phyloP scores from a whole-genome alignment of 2,329 filamentous ascomycete species.

The Ophiostoma pallidulum region DNA sequence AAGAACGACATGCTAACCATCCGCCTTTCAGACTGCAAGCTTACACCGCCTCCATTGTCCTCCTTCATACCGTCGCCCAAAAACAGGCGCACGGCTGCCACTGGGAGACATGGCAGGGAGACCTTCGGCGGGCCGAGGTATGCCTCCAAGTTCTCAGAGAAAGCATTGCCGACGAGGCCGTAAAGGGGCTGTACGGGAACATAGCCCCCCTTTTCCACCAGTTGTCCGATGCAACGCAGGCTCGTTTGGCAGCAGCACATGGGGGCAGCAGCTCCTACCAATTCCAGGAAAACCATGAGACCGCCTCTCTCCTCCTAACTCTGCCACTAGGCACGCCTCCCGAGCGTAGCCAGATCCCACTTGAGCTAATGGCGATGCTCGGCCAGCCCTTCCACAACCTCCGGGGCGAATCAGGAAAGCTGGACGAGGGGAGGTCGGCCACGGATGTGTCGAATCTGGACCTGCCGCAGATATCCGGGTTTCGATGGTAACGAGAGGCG shows the following conservation, averaged over 20 bases:
- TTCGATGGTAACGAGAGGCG: background rate
- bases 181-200: slow-evolving; percentile 11
- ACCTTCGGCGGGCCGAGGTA: slow-evolving; percentile 19
- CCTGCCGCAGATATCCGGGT: slow-evolving; percentile 4
- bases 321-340: slow-evolving; percentile 3
- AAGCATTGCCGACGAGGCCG: slow-evolving; percentile 9
- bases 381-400: slow-evolving; percentile 14
- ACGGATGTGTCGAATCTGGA: background rate
- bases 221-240: slow-evolving; percentile 1
- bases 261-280: too few species aligned
- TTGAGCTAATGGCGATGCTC: slow-evolving; percentile 13
- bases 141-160: slow-evolving; percentile 19
- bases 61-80: slow-evolving; percentile 24
- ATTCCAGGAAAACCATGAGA: background rate
- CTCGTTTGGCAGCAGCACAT: background rate
- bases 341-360: slow-evolving; percentile 1
- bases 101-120: slow-evolving; percentile 18
- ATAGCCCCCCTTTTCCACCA: slow-evolving; percentile 8
- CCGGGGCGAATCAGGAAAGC: background rate
- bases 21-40: slow-evolving; percentile 21
- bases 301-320: slow-evolving; percentile 7
- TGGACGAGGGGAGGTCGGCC: background rate
- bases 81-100: slow-evolving; percentile 22
- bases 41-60: slow-evolving; percentile 22
- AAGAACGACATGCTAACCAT: background rate